Percentiles rank a stretch among this genome's conserved stretches.
Evolutionary conservation across 1,139 yeast species (phyloP).

Genomic region (Blastobotrys proliferans): DNA sequence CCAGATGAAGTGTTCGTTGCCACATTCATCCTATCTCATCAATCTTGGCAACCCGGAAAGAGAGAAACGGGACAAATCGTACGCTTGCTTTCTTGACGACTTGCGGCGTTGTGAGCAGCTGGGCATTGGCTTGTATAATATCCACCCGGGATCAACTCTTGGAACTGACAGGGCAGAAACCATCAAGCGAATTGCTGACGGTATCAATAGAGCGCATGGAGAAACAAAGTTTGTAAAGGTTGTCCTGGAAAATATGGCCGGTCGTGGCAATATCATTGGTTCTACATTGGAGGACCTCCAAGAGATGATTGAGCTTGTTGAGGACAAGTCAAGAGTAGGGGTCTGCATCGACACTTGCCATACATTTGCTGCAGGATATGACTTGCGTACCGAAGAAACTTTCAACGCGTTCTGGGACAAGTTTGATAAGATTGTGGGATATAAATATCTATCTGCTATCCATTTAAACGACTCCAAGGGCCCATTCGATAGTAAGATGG

Average conservation of each 20-base stretch:
- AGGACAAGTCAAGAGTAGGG: constrained; percentile 78
- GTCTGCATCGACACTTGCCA: constrained; percentile 96
- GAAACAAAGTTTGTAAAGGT: constrained; percentile 77
- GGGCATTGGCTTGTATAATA: constrained; percentile 80
- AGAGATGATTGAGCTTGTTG: constrained; percentile 69
- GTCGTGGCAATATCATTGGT: constrained; percentile 89
- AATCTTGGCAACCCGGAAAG: constrained; percentile 87
- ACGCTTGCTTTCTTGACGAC: constrained; percentile 80
- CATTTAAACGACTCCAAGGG: constrained; percentile 95
- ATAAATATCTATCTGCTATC: constrained; percentile 68
- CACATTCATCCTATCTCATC: constrained; percentile 93
- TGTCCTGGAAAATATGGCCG: constrained; percentile 97
- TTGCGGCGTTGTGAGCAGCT: constrained; percentile 78
- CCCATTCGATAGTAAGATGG: constrained; percentile 85
- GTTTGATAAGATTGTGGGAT: constrained; percentile 71
- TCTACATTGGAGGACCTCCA: constrained; percentile 71
- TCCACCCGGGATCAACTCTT: constrained; percentile 92
- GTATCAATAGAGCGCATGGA: constrained; percentile 71
- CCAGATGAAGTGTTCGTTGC: constrained; percentile 73
- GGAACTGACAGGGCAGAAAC: constrained; percentile 61
- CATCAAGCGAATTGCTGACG: constrained; percentile 62
- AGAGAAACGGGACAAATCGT: constrained; percentile 73
- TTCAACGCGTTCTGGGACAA: constrained; percentile 66
- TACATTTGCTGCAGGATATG: constrained; percentile 94
- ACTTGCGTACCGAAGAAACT: constrained; percentile 54